Conservation (phyloP, 2,329 filamentous ascomycete species). For the Bipolaris sorokiniana region DNA sequence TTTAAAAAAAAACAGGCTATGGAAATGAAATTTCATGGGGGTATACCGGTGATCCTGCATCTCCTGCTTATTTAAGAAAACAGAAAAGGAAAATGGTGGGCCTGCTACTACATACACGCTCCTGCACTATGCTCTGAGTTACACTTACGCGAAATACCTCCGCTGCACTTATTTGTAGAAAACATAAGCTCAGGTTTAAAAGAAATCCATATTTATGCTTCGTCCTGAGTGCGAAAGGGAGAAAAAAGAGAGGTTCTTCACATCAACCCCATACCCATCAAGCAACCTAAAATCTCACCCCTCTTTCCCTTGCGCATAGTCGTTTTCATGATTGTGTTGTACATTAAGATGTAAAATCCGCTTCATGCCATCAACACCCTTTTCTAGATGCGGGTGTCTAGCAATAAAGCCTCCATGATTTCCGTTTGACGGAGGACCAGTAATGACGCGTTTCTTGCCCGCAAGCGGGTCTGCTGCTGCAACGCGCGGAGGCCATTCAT, state of each 20-base stretch:
- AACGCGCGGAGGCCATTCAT: constrained; percentile 83
- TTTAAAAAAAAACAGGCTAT: too few relatives aligned
- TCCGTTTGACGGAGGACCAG: constrained; percentile 18
- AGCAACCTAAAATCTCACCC: constrained; percentile 7
- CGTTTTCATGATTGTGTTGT: constrained; percentile 16
- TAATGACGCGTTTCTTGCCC: constrained; percentile 43
- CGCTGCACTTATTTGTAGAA: too few relatives aligned
- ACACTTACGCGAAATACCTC: too few relatives aligned
- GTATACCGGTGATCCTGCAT: too few relatives aligned
- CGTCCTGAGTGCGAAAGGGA: background rate
- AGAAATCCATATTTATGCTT: constrained; percentile 1
- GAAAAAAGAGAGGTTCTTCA: background rate
- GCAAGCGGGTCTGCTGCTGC: constrained; percentile 56
- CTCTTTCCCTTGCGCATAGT: constrained; percentile 13
- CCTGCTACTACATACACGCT: too few relatives aligned
- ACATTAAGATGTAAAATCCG: constrained; percentile 51
- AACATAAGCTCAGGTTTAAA: too few relatives aligned
- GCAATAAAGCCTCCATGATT: constrained; percentile 41
- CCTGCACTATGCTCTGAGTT: too few relatives aligned
- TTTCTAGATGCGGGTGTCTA: constrained; percentile 51
- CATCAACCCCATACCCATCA: background rate
- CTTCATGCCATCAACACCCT: constrained; percentile 54
- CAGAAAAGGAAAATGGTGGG: too few relatives aligned
- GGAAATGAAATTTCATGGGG: too few relatives aligned
- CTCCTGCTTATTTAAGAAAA: too few relatives aligned